phyloP scores from a whole-genome alignment of 1,284 basidiomycete genomes.

The Cryptococcus neoformans region DNA sequence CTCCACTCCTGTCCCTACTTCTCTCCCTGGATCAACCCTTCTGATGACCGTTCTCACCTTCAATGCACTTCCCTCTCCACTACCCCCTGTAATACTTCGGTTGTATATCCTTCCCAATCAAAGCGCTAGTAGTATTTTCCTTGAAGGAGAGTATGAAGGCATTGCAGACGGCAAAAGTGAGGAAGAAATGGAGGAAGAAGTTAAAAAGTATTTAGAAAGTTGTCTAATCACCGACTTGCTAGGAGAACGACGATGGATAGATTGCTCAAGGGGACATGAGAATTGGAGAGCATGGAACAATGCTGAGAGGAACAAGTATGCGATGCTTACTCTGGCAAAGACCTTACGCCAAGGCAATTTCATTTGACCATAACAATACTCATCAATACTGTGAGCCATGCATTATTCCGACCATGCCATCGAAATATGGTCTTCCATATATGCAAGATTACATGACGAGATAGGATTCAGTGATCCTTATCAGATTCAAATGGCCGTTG shows the following conservation, averaged over 20 bases:
- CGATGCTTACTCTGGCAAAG: constrained; percentile 6
- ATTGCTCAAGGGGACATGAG: constrained; percentile 2
- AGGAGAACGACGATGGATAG: constrained; percentile 20
- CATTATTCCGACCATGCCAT: too few species aligned
- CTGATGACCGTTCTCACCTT: constrained; percentile 30
- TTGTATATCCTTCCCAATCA: constrained; percentile 33
- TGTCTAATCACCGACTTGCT: constrained; percentile 28
- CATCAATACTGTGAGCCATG: too few species aligned
- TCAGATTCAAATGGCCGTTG: constrained; percentile 30
- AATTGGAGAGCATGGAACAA: constrained; percentile 22
- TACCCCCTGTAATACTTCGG: constrained; percentile 18
- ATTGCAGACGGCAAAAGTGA: background rate
- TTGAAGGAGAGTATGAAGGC: constrained; percentile 35
- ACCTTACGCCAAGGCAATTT: constrained; percentile 16
- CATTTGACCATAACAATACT: constrained; percentile 4
- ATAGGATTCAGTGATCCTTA: too few species aligned
- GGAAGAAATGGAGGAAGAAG: constrained; percentile 1
- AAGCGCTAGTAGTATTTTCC: constrained; percentile 29
- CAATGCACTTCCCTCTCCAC: constrained; percentile 19
- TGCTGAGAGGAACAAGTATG: constrained; percentile 17
- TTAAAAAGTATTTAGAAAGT: constrained; percentile 31
- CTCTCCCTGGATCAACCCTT: constrained; percentile 30
- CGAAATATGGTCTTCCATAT: too few species aligned
- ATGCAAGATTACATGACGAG: too few species aligned
- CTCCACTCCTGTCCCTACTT: constrained; percentile 28